A percentile compares a stretch with the other conserved stretches of the same genome.
Evolutionary conservation across 2,329 filamentous ascomycete genomes (phyloP).

Genomic region (Colletotrichum acutatum): DNA sequence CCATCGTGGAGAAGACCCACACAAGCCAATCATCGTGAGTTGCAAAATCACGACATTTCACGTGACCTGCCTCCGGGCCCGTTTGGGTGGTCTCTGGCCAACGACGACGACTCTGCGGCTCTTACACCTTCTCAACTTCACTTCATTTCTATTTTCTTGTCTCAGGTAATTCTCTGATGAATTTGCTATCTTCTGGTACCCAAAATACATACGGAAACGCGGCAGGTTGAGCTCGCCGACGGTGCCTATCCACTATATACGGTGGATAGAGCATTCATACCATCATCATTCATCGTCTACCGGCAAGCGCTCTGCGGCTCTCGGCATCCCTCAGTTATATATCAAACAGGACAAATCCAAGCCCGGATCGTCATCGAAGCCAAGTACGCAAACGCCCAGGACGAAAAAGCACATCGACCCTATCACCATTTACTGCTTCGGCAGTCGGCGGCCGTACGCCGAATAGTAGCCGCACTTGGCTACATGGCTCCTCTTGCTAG

Average conservation of each 20-base stretch:
- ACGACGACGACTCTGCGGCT: slow-evolving; percentile 29
- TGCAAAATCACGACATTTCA: slow-evolving; percentile 38
- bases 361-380: slow-evolving; percentile 6
- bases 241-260: slow-evolving; percentile 11
- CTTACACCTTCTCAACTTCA: slow-evolving; percentile 31
- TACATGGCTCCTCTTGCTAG: slow-evolving; percentile 78
- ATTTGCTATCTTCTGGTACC: slow-evolving; percentile 32
- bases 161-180: slow-evolving; percentile 16
- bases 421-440: slow-evolving; percentile 48
- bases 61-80: slow-evolving; percentile 26
- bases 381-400: slow-evolving; percentile 11
- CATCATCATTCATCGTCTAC: slow-evolving; percentile 27
- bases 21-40: slow-evolving; percentile 26
- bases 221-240: slow-evolving; percentile 32
- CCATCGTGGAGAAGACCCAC: slow-evolving; percentile 16
- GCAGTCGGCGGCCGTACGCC: slow-evolving; percentile 60
- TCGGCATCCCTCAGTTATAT: slow-evolving; percentile 10
- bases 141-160: neutral
- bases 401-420: slow-evolving; percentile 3
- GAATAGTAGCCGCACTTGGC: slow-evolving; percentile 80
- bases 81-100: slow-evolving; percentile 26
- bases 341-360: slow-evolving; percentile 25
- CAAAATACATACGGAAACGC: slow-evolving; percentile 11
- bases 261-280: slow-evolving; percentile 25
- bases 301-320: slow-evolving; percentile 26